Percentiles rank a stretch among this genome's conserved stretches.
These are phyloP conservation scores for Echinochloa phyllopogon DNA, from an alignment of 176 grass and related monocot genomes.

Conservation along the genomic window DNA sequence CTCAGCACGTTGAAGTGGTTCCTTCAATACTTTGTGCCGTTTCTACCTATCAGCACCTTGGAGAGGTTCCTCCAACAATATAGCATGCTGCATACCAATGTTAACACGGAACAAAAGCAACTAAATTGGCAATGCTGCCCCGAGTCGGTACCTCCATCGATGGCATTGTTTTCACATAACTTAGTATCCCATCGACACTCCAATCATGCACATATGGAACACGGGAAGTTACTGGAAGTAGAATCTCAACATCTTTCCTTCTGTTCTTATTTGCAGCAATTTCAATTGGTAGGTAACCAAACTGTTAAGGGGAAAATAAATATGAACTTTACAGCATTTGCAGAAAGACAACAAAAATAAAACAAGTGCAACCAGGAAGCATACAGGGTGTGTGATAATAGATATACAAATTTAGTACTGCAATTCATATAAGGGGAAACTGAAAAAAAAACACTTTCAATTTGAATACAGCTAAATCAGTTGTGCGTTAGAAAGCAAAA, in stretches of 20 bases:
- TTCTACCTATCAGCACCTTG: background rate
- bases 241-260: slow-evolving; percentile 39
- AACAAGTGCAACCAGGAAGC: background rate
- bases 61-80: background rate
- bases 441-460: background rate
- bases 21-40: background rate
- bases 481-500: background rate
- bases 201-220: slow-evolving; percentile 33
- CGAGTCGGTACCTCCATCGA: background rate
- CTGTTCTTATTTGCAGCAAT: slow-evolving; percentile 37
- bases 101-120: background rate
- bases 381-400: background rate
- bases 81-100: background rate
- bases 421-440: background rate
- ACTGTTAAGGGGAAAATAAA: slow-evolving; percentile 28
- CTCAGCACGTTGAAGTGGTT: background rate
- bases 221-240: slow-evolving; percentile 37
- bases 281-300: slow-evolving; percentile 35
- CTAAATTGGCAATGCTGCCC: background rate
- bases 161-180: slow-evolving; percentile 25
- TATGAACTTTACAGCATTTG: slow-evolving; percentile 10
- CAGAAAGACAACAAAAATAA: background rate
- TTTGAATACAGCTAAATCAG: background rate
- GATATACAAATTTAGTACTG: background rate
- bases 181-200: slow-evolving; percentile 47